Percentiles rank a stretch among this genome's conserved stretches.
phyloP scores from a whole-genome alignment of 305 asterid species.

The Solanum hybrid region DNA sequence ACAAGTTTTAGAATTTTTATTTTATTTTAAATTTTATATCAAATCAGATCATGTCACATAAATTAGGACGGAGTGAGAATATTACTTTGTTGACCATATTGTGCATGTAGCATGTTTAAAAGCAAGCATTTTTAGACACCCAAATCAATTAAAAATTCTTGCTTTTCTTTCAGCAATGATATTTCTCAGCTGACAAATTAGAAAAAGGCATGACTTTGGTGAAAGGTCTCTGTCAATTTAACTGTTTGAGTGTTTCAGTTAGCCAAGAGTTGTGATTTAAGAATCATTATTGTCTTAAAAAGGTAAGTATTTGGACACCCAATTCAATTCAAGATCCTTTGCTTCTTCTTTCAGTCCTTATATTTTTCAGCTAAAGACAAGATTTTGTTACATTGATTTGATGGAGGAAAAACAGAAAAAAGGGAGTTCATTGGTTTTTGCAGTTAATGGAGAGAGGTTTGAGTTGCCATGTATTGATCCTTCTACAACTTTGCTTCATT shows the following conservation, averaged over 20 bases:
- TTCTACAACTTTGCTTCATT: slow-evolving; percentile 33
- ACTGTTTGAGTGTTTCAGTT: background rate
- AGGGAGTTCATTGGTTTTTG: slow-evolving; percentile 31
- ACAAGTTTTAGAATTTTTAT: too few relatives aligned
- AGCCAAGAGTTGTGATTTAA: background rate
- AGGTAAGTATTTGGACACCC: background rate
- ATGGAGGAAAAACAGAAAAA: slow-evolving; percentile 11
- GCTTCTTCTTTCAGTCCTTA: background rate
- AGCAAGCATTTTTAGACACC: background rate
- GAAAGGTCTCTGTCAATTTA: background rate
- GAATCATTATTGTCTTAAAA: background rate
- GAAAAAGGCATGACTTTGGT: background rate
- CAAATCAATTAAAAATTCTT: background rate
- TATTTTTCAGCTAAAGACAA: background rate
- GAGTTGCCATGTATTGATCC: slow-evolving; percentile 24
- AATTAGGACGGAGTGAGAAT: too few relatives aligned
- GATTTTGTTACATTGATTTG: background rate
- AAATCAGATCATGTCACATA: too few relatives aligned
- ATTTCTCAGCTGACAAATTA: background rate
- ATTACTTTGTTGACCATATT: background rate
- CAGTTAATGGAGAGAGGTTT: slow-evolving; percentile 50
- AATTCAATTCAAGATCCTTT: background rate
- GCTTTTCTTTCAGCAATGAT: background rate
- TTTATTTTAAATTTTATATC: too few relatives aligned
- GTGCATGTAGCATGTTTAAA: background rate